These are phyloP conservation scores for Paramecium sexaurelia DNA, from an alignment of 73 alveolate species.

Conservation along the genomic window DNA sequence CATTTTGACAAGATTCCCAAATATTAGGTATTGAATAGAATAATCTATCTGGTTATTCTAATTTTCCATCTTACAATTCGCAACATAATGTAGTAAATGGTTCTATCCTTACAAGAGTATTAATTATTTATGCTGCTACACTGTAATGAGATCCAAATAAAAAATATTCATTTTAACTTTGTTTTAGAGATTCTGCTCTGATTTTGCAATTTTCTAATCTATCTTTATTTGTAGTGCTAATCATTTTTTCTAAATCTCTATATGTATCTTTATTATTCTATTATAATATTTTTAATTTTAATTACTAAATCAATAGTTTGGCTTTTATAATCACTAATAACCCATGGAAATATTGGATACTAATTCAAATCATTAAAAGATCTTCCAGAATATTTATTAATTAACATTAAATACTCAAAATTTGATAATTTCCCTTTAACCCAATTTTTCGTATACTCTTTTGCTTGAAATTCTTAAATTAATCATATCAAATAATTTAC, in stretches of 20 bases:
- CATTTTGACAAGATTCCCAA: slow-evolving; percentile 72
- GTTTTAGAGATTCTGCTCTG: not conserved
- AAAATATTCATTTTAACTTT: slow-evolving; percentile 17
- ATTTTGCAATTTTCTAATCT: slow-evolving; percentile 70
- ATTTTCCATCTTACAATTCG: slow-evolving; percentile 80
- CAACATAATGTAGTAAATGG: slow-evolving; percentile 81
- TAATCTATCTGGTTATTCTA: slow-evolving; percentile 88
- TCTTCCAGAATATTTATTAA: slow-evolving; percentile 91
- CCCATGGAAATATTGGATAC: slow-evolving; percentile 99
- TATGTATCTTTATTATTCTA: slow-evolving; percentile 28
- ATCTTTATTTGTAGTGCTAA: slow-evolving; percentile 81
- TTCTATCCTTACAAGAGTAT: slow-evolving; percentile 80
- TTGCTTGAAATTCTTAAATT: not conserved
- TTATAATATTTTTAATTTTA: not conserved
- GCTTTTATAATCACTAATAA: slow-evolving; percentile 82
- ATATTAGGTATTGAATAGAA: slow-evolving; percentile 74
- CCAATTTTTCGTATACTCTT: slow-evolving; percentile 79
- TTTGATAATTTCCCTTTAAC: slow-evolving; percentile 91
- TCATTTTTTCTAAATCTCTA: slow-evolving; percentile 81
- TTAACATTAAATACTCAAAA: slow-evolving; percentile 90
- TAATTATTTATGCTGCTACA: slow-evolving; percentile 75
- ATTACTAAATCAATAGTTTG: slow-evolving; percentile 67
- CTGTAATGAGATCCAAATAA: slow-evolving; percentile 81
- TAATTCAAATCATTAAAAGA: slow-evolving; percentile 91
- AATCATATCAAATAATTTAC: not conserved